Conservation (phyloP, 2,329 filamentous ascomycete species). For the Fusarium zealandicum region DNA sequence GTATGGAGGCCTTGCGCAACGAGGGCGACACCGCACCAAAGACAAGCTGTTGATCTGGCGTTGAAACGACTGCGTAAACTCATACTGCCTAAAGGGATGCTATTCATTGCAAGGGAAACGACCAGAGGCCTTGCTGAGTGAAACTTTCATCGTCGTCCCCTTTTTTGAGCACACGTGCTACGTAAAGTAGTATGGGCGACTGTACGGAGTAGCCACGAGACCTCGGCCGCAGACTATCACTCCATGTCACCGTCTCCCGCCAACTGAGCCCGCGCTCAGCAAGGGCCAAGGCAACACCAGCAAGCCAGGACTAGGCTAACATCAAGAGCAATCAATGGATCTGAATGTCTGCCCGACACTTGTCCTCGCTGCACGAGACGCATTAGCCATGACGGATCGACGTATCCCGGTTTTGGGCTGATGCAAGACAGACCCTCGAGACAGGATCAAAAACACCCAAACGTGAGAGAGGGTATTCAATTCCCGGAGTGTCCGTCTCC, state of each 20-base stretch:
- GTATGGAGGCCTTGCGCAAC: background rate
- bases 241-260: slow-evolving; percentile 27
- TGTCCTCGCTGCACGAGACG: background rate
- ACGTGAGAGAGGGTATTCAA: background rate
- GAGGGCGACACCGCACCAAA: background rate
- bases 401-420: slow-evolving; percentile 1
- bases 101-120: background rate
- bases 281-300: slow-evolving; percentile 29
- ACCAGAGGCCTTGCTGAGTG: slow-evolving; percentile 17
- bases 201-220: slow-evolving; percentile 26
- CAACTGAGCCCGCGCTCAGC: slow-evolving; percentile 18
- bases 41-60: background rate
- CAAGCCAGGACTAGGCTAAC: slow-evolving; percentile 13
- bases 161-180: background rate
- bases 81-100: background rate
- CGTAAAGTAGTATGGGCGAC: background rate
- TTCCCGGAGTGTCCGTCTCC: slow-evolving; percentile 4
- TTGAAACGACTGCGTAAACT: slow-evolving; percentile 1
- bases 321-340: slow-evolving; percentile 11
- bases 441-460: slow-evolving; percentile 2
- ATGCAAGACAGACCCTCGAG: slow-evolving; percentile 6
- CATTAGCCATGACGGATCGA: slow-evolving; percentile 13
- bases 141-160: slow-evolving; percentile 19
- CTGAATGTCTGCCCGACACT: slow-evolving; percentile 11
- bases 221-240: slow-evolving; percentile 28